Percentiles rank a stretch among this genome's conserved stretches.
phyloP scores from a whole-genome alignment of 495 filamentous ascomycete species.

The Achaetomiella virescens region DNA sequence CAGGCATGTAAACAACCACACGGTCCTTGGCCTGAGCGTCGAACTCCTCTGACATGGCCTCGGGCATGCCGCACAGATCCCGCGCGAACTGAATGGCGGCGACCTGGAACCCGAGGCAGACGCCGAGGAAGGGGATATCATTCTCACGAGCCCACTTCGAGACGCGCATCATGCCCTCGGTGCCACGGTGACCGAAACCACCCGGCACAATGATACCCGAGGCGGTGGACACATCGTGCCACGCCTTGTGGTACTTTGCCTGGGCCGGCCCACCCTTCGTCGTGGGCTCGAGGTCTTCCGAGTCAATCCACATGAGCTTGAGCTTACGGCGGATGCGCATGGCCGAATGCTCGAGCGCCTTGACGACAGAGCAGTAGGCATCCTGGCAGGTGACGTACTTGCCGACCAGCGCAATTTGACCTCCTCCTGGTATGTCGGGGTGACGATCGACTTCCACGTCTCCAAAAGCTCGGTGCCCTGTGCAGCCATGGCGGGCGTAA shows the following conservation, averaged over 20 bases:
- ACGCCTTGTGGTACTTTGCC: conserved; percentile 78
- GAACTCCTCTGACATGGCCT: conserved; percentile 64
- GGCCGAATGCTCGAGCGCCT: conserved; percentile 81
- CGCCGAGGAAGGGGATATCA: conserved; percentile 76
- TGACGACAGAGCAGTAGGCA: conserved; percentile 69
- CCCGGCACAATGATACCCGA: conserved; percentile 54
- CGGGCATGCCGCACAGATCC: conserved; percentile 55
- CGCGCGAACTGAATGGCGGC: conserved; percentile 88
- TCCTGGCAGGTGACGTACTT: conserved; percentile 84
- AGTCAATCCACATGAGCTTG: conserved; percentile 75
- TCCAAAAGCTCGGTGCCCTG: conserved; percentile 63
- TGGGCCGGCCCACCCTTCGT: conserved; percentile 49
- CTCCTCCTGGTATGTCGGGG: conserved; percentile 42
- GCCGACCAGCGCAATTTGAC: conserved; percentile 86
- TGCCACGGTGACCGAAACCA: conserved; percentile 79
- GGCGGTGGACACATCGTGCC: conserved; percentile 56
- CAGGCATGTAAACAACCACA: conserved; percentile 87
- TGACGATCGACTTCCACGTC: conserved; percentile 65
- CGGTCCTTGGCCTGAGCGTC: conserved; percentile 48
- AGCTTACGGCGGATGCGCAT: conserved; percentile 82
- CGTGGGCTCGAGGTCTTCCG: conserved; percentile 68
- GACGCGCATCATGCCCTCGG: conserved; percentile 80
- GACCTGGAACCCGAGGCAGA: conserved; percentile 93
- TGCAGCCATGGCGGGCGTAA: conserved; percentile 42
- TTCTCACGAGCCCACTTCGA: conserved; percentile 78